Base-by-base conservation (phyloP, 352 stramenopile species). In the Peronospora belbahrii region DNA sequence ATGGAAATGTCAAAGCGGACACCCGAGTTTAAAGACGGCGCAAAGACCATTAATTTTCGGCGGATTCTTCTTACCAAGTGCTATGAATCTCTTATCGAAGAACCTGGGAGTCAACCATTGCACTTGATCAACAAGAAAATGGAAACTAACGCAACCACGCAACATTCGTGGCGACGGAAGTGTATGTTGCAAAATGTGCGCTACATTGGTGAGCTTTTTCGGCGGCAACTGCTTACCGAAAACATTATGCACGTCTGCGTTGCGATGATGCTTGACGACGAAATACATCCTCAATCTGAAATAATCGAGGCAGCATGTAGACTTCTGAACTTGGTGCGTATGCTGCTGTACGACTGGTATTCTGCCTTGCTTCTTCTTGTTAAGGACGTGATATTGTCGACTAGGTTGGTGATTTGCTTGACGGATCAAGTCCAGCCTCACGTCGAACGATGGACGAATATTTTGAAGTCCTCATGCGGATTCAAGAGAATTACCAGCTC, bases 191-290 rank as follows among this genome's bases (percentile, higher is more conserved):
- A 67, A 27, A 88, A 90, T 46, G 74, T 88, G 19, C 64, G 62
- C 19, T 63, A 88, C 22, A 66, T 88, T 1, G 76, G 76, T n/a
- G 76, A 87, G 36, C 64, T 90, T 17, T 90, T 90, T 48, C 76
- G 79, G 22, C 65, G 79, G 6, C 76, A 90, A 48, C 37, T 90
- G 31, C 63, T 90, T 23, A 88, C 76, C 5, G 79, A 90, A 40
- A 90, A 90, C 37, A 73, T 88, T 39, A 88, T 90, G 74, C 79
- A 90, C 48, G 79, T 90, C 24, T 87, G 74, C 36, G 65, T 90
- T 25, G 75, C 76, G 13, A 87, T 90, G 75, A 88, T 88, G 76
- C 70, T 90, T 14, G 79, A 90, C 15, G 60, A 86, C 27, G 76
- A 90, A 42, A 48, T 71, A 9, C 70, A 82, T 10, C 75, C 72